Conservation (phyloP, 164 flowering plant genomes). For the Liriodendron chinense region DNA sequence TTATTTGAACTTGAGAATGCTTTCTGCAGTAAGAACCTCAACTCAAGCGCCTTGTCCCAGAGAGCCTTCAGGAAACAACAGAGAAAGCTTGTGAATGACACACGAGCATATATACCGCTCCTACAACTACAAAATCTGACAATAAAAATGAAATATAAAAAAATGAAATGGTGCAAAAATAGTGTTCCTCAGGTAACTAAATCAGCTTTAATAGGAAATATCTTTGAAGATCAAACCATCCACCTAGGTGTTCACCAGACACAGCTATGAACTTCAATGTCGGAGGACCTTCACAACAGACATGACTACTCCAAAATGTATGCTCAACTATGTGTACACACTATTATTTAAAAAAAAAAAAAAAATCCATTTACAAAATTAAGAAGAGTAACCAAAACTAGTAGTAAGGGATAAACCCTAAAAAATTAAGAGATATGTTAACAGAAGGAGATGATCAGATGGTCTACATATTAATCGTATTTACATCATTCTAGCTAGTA, state of each 20-base stretch:
- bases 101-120: neutral
- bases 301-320: neutral
- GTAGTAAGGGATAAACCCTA: no score
- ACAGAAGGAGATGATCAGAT: no score
- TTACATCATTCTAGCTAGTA: no score
- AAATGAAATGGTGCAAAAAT: neutral
- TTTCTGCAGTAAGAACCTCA: slow-evolving; percentile 82
- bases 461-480: no score
- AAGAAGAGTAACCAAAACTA: no score
- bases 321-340: neutral
- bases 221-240: neutral
- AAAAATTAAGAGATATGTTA: no score
- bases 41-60: slow-evolving; percentile 85
- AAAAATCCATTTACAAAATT: no score
- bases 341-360: neutral
- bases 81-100: neutral
- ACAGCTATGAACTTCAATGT: neutral
- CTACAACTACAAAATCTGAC: neutral
- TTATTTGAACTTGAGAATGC: slow-evolving; percentile 72
- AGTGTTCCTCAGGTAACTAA: neutral
- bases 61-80: slow-evolving; percentile 49
- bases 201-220: no score
- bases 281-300: neutral
- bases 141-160: neutral
- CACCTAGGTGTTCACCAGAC: neutral